Evolutionary conservation across 2,329 filamentous ascomycete species (phyloP).

Genomic region (Fusarium gaditjirri): DNA sequence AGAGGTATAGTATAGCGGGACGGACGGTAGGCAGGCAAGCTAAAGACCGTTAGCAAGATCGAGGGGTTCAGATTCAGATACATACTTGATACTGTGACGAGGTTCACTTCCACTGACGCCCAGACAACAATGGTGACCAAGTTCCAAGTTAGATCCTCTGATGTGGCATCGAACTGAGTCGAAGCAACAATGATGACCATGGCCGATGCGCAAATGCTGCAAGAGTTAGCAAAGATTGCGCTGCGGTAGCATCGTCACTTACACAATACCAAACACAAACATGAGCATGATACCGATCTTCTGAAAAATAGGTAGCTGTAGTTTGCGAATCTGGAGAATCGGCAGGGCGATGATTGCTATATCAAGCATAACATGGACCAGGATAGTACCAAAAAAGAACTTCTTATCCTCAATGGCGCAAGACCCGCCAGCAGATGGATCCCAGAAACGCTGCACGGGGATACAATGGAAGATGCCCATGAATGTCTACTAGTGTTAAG

Average conservation of each 20-base stretch:
- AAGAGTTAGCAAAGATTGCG: background rate
- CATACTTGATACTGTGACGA: constrained; percentile 41
- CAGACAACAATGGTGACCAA: constrained; percentile 37
- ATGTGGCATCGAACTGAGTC: constrained; percentile 19
- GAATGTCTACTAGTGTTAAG: background rate
- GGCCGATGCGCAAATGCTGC: constrained; percentile 34
- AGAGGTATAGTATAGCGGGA: constrained; percentile 36
- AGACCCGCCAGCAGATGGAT: constrained; percentile 1
- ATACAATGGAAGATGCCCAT: constrained; percentile 36
- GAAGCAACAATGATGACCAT: constrained; percentile 38
- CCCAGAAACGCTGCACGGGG: constrained; percentile 33
- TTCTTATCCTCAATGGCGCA: constrained; percentile 43
- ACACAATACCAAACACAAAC: constrained; percentile 48
- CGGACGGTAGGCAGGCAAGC: constrained; percentile 40
- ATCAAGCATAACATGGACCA: constrained; percentile 48
- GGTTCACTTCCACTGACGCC: constrained; percentile 42
- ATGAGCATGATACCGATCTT: constrained; percentile 44
- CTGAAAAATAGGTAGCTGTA: constrained; percentile 44
- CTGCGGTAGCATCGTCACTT: background rate
- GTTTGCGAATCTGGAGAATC: constrained; percentile 44
- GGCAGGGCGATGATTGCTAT: constrained; percentile 47
- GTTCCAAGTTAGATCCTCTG: constrained; percentile 38
- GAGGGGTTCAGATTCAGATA: fast-evolving
- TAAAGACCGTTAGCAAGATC: fast-evolving
- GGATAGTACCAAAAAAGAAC: constrained; percentile 49